phyloP scores from a whole-genome alignment of 2,329 filamentous ascomycete species.

The Hymenoscyphus occultus region DNA sequence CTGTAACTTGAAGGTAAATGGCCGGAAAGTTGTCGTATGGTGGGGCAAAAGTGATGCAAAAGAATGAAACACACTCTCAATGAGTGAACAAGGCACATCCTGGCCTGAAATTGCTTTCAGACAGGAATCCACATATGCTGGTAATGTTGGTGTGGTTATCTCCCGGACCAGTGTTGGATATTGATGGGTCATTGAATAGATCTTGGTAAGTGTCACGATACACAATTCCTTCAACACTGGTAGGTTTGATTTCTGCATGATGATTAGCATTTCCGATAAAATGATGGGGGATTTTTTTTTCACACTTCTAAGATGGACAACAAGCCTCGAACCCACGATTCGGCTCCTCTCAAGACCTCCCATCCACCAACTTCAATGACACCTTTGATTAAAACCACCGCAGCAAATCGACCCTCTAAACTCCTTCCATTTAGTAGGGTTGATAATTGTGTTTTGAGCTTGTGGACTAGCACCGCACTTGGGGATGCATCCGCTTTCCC shows the following conservation, averaged over 20 bases:
- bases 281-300: not conserved
- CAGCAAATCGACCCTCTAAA: slow-evolving; percentile 72
- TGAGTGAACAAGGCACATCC: slow-evolving; percentile 46
- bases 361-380: slow-evolving; percentile 79
- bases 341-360: slow-evolving; percentile 71
- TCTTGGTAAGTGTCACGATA: slow-evolving; percentile 74
- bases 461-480: slow-evolving; percentile 69
- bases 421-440: slow-evolving; percentile 76
- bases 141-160: slow-evolving; percentile 79
- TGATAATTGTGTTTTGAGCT: slow-evolving; percentile 74
- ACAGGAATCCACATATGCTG: slow-evolving; percentile 70
- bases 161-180: slow-evolving; percentile 83
- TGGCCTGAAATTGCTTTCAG: slow-evolving; percentile 56
- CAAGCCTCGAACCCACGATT: slow-evolving; percentile 75
- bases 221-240: slow-evolving; percentile 71
- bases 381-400: slow-evolving; percentile 75
- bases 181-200: slow-evolving; percentile 78
- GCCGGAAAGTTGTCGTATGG: slow-evolving; percentile 80
- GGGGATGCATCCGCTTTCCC: slow-evolving; percentile 62
- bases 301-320: slow-evolving; percentile 68
- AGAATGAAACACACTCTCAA: slow-evolving; percentile 68
- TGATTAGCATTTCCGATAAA: slow-evolving; percentile 14
- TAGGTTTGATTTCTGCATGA: slow-evolving; percentile 70
- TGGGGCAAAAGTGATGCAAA: slow-evolving; percentile 71
- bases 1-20: slow-evolving; percentile 67